Percentiles rank a stretch among this genome's conserved stretches.
Conservation (phyloP, 108 stramenopile species). For the Skeletonema menzelii region DNA sequence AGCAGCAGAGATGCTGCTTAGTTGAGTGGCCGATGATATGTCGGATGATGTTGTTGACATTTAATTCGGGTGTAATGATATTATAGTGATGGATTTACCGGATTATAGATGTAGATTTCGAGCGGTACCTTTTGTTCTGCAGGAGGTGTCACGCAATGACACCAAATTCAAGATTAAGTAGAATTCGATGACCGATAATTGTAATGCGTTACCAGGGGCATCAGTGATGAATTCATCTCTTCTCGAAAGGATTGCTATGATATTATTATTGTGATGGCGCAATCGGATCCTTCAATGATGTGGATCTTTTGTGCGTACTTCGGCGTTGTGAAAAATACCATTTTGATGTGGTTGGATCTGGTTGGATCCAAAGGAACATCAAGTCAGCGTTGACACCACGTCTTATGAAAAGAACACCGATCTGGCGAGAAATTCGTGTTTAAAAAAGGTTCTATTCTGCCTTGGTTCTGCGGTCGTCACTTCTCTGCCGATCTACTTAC, state of each 20-base stretch:
- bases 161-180: not conserved
- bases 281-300: not conserved
- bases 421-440: not conserved
- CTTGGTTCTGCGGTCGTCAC: no score
- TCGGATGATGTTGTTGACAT: not conserved
- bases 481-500: not conserved
- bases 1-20: not conserved
- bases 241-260: not conserved
- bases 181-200: not conserved
- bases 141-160: constrained; percentile 1
- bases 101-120: not conserved
- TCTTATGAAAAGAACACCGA: not conserved
- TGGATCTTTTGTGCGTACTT: not conserved
- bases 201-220: not conserved
- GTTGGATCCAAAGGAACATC: not conserved
- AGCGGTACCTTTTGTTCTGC: not conserved
- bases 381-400: not conserved
- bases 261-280: not conserved
- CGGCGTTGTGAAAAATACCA: not conserved
- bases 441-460: not conserved
- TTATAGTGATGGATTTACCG: not conserved
- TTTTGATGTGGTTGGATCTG: not conserved
- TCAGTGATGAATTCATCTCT: not conserved
- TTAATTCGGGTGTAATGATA: not conserved
- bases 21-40: not conserved